Conservation (phyloP, 495 filamentous ascomycete genomes). For the Penicillium paradoxum region DNA sequence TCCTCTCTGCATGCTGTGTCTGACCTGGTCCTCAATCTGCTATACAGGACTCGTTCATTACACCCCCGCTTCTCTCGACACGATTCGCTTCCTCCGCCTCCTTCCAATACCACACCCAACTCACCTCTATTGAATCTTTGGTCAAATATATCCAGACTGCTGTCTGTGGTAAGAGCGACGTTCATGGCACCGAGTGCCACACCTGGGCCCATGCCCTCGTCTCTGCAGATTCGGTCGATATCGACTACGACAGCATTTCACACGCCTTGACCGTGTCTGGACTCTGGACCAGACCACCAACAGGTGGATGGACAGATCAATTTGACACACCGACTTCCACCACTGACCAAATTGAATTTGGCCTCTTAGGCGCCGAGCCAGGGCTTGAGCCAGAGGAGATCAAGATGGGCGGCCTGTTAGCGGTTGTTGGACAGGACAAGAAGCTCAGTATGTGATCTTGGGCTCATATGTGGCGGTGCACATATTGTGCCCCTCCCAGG, state of each 20-base stretch:
- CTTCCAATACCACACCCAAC: slow-evolving; percentile 62
- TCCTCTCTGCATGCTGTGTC: neutral
- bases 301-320: slow-evolving; percentile 45
- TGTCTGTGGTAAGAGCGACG: slow-evolving; percentile 43
- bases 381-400: slow-evolving; percentile 65
- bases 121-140: slow-evolving; percentile 53
- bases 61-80: slow-evolving; percentile 53
- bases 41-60: slow-evolving; percentile 61
- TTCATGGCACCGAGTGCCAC: slow-evolving; percentile 27
- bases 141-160: slow-evolving; percentile 52
- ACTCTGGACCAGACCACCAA: slow-evolving; percentile 51
- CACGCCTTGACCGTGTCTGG: slow-evolving; percentile 58
- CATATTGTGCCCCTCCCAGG: neutral
- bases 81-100: slow-evolving; percentile 61
- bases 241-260: slow-evolving; percentile 71
- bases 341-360: slow-evolving; percentile 64
- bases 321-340: slow-evolving; percentile 35
- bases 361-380: slow-evolving; percentile 66
- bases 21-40: neutral
- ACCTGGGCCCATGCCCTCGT: slow-evolving; percentile 29
- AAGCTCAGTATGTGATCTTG: slow-evolving; percentile 54
- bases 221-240: slow-evolving; percentile 61
- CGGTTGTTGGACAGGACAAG: slow-evolving; percentile 69
- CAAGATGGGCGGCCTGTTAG: slow-evolving; percentile 71
- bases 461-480: neutral